Conservation (phyloP, 768 basidiomycete species). For the Dictyophora rubrovolvata region DNA sequence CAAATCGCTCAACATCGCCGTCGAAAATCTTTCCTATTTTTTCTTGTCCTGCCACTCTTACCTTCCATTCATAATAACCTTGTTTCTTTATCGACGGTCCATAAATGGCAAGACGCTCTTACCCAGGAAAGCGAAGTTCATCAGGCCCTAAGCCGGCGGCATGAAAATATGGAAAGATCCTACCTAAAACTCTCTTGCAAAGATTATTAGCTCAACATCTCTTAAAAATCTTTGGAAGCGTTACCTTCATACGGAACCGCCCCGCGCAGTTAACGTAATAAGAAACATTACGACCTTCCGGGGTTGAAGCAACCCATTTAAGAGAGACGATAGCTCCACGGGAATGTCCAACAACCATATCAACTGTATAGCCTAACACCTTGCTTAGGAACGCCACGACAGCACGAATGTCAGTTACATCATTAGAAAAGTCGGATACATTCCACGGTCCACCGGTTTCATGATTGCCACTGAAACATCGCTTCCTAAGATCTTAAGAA, state of each 20-base stretch:
- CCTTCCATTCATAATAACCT: constrained; percentile 54
- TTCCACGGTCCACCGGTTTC: constrained; percentile 63
- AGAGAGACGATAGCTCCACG: constrained; percentile 61
- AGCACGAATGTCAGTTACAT: constrained; percentile 53
- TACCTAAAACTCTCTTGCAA: background rate
- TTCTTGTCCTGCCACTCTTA: constrained; percentile 55
- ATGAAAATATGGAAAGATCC: background rate
- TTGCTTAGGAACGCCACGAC: constrained; percentile 54
- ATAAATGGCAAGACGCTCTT: constrained; percentile 27
- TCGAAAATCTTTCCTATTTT: constrained; percentile 43
- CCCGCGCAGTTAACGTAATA: constrained; percentile 68
- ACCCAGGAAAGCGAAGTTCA: background rate
- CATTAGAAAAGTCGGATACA: constrained; percentile 47
- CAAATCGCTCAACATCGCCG: constrained; percentile 51
- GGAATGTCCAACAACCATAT: constrained; percentile 69
- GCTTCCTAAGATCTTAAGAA: background rate
- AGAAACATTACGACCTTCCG: constrained; percentile 44
- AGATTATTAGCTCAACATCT: background rate
- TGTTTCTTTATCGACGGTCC: constrained; percentile 40
- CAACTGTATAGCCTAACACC: constrained; percentile 55
- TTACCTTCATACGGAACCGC: constrained; percentile 69
- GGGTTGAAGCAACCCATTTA: constrained; percentile 57
- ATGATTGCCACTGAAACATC: constrained; percentile 55
- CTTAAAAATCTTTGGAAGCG: constrained; percentile 17
- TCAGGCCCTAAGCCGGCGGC: background rate